Evolutionary conservation across 495 filamentous ascomycete genomes (phyloP).

Genomic region (Cercophora samala): DNA sequence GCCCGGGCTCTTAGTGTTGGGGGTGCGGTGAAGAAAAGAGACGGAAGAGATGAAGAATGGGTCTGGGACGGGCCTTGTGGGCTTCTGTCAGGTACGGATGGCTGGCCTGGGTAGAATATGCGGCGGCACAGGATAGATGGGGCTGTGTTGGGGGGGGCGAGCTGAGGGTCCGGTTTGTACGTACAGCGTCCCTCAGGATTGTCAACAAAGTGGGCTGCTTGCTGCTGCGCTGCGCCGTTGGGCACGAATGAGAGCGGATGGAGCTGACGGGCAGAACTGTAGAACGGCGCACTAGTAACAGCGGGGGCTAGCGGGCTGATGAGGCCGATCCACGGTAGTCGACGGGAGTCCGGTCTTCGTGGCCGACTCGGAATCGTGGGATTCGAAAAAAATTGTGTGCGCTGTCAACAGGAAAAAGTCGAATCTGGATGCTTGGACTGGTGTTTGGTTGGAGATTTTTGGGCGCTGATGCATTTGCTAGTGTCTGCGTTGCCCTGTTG

Average conservation of each 20-base stretch:
- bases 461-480: constrained; percentile 26
- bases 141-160: constrained; percentile 23
- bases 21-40: constrained; percentile 11
- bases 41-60: constrained; percentile 10
- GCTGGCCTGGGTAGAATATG: constrained; percentile 20
- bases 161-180: constrained; percentile 9
- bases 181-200: constrained; percentile 9
- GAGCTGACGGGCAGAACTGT: constrained; percentile 25
- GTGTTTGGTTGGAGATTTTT: constrained; percentile 27
- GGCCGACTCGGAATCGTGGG: constrained; percentile 10
- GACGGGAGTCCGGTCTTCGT: constrained; percentile 5
- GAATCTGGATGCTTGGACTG: constrained; percentile 20
- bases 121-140: constrained; percentile 18
- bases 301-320: constrained; percentile 11
- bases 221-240: constrained; percentile 22
- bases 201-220: constrained; percentile 22
- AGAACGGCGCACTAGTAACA: constrained; percentile 15
- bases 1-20: constrained; percentile 14
- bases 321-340: neutral
- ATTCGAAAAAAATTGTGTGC: constrained; percentile 12
- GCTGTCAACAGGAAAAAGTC: constrained; percentile 15
- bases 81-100: constrained; percentile 25
- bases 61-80: neutral
- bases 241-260: constrained; percentile 31
- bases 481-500: constrained; percentile 17